A percentile compares a stretch with the other conserved stretches of the same genome.
phyloP scores from a whole-genome alignment of 306 rosid genomes.

The Hippophae rhamnoides region DNA sequence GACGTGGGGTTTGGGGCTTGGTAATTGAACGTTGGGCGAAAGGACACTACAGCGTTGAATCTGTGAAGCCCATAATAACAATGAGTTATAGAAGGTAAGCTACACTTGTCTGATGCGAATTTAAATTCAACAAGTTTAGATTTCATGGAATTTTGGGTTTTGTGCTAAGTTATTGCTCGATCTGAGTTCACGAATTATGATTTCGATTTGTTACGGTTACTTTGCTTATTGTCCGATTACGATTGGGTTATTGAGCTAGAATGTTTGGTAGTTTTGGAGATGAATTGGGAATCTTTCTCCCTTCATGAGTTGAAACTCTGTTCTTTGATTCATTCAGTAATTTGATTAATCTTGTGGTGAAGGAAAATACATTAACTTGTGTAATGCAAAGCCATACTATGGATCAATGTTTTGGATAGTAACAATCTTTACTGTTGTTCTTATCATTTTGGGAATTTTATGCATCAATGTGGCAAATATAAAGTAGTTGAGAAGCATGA shows the following conservation, averaged over 20 bases:
- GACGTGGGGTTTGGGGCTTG: not conserved
- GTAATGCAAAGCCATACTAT: too few species aligned
- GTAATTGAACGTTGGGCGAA: not conserved
- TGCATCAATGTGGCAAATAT: too few species aligned
- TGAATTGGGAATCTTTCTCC: too few species aligned
- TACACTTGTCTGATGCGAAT: not conserved
- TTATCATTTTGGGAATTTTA: too few species aligned
- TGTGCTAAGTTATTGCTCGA: not conserved
- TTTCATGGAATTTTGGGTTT: not conserved
- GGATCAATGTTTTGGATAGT: too few species aligned
- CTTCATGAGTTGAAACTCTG: too few species aligned
- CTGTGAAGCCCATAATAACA: constrained; percentile 5
- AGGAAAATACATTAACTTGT: too few species aligned
- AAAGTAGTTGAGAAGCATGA: too few species aligned
- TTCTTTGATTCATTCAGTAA: too few species aligned
- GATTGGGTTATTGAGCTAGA: not conserved
- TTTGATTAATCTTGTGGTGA: too few species aligned
- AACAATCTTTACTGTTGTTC: too few species aligned
- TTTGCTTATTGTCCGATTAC: not conserved
- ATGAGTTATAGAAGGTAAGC: constrained; percentile 88
- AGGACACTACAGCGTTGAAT: constrained; percentile 3
- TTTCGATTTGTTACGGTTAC: not conserved
- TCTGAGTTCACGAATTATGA: not conserved
- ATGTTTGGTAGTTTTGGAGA: too few species aligned
- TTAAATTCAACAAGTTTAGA: constrained; percentile 1